Evolutionary conservation across 2,329 filamentous ascomycete species (phyloP).

Genomic region (Monosporascus sp.): DNA sequence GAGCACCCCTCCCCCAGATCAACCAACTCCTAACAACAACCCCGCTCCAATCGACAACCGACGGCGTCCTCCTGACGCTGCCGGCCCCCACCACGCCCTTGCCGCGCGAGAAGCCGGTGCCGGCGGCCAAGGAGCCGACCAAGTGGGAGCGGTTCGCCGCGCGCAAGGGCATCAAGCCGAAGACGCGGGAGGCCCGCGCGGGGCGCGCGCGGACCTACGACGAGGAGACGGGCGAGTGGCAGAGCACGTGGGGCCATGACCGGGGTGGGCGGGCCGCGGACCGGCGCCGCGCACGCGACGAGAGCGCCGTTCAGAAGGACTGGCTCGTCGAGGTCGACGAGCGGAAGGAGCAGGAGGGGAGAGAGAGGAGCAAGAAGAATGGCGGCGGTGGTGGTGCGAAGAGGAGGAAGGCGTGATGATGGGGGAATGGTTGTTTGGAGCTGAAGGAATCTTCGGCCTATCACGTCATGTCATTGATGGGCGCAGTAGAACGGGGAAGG

Average conservation of each 20-base stretch:
- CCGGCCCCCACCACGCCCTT: constrained; percentile 65
- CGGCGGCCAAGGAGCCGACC: constrained; percentile 73
- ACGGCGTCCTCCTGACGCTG: constrained; percentile 73
- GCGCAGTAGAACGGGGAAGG: background rate
- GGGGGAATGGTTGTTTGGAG: background rate
- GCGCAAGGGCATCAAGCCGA: constrained; percentile 94
- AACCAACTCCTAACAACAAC: constrained; percentile 92
- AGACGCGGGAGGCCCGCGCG: constrained; percentile 68
- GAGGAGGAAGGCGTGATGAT: constrained; percentile 12
- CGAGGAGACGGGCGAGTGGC: constrained; percentile 80
- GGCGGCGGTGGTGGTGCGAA: constrained; percentile 30
- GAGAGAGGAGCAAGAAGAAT: constrained; percentile 7
- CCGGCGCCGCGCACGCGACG: constrained; percentile 75
- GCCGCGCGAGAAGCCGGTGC: constrained; percentile 89
- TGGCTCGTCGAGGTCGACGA: constrained; percentile 92
- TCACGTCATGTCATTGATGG: background rate
- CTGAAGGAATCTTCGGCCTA: too few relatives aligned
- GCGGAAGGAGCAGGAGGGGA: constrained; percentile 40
- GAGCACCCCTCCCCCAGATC: constrained; percentile 36
- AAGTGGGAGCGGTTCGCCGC: constrained; percentile 96
- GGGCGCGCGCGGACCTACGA: constrained; percentile 75
- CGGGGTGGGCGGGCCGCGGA: constrained; percentile 12
- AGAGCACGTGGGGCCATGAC: constrained; percentile 84
- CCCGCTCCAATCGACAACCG: constrained; percentile 63
- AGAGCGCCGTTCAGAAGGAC: constrained; percentile 61